Percentiles rank a stretch among this genome's conserved stretches.
Evolutionary conservation across 2,329 filamentous ascomycete species (phyloP).

Genomic region (Periconia sp.): DNA sequence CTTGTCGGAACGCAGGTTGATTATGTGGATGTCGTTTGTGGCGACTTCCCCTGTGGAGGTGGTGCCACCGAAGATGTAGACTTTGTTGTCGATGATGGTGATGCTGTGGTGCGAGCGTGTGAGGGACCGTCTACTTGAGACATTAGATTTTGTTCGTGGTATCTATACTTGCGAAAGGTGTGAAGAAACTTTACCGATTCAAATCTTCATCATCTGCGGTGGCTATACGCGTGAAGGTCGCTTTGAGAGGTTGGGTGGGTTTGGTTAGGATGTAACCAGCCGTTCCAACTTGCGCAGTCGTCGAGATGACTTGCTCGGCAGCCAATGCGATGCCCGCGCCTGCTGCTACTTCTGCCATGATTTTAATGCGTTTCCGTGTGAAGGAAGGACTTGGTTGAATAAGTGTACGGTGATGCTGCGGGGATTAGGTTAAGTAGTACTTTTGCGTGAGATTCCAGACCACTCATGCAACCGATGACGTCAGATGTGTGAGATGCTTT

Average conservation of each 20-base stretch:
- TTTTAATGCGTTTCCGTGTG: no score
- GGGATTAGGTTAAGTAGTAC: not conserved
- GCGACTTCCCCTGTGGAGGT: constrained; percentile 39
- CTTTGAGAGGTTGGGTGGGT: constrained; percentile 47
- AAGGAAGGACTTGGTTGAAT: not conserved
- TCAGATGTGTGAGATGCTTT: not conserved
- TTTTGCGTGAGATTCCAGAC: not conserved
- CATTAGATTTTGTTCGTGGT: constrained; percentile 7
- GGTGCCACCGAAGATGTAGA: constrained; percentile 49
- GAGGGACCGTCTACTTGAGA: constrained; percentile 25
- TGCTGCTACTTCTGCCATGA: constrained; percentile 46
- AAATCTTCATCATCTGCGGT: constrained; percentile 37
- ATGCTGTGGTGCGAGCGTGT: constrained; percentile 43
- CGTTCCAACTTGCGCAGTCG: constrained; percentile 40
- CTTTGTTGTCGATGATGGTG: constrained; percentile 45
- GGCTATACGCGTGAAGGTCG: constrained; percentile 45
- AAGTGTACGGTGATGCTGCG: not conserved
- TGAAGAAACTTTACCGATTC: constrained; percentile 27
- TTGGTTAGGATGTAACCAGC: constrained; percentile 47
- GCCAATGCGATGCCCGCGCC: constrained; percentile 40
- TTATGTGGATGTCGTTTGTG: constrained; percentile 46
- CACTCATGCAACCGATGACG: not conserved
- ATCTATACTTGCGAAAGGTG: not conserved
- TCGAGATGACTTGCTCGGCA: constrained; percentile 44
- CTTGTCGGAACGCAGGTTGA: constrained; percentile 36